Evolutionary conservation across 2,329 filamentous ascomycete species (phyloP).

Genomic region (Pyrenophora graminea): DNA sequence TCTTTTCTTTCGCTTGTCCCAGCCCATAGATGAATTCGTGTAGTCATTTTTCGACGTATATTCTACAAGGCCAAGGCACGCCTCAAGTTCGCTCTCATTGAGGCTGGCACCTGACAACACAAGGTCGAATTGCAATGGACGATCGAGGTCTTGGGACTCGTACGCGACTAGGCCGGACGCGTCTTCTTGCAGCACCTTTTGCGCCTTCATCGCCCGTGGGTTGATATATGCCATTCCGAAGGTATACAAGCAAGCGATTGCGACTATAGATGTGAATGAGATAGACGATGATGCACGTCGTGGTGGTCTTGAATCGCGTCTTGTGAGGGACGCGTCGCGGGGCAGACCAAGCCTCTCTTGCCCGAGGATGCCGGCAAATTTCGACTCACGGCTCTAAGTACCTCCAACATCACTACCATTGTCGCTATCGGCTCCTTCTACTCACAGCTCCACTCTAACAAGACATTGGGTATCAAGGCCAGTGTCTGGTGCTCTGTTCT

Average conservation of each 20-base stretch:
- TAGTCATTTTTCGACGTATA: constrained; percentile 69
- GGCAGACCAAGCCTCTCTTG: not conserved
- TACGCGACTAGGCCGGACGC: constrained; percentile 2
- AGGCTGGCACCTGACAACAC: constrained; percentile 37
- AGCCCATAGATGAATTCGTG: constrained; percentile 63
- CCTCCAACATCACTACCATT: too few relatives aligned
- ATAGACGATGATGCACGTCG: too few relatives aligned
- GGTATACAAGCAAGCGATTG: too few relatives aligned
- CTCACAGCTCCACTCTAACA: too few relatives aligned
- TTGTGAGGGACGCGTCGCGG: constrained; percentile 18
- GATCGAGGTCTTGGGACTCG: not conserved
- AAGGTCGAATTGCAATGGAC: constrained; percentile 26
- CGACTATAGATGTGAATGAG: too few relatives aligned
- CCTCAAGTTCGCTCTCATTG: constrained; percentile 48
- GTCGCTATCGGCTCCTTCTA: too few relatives aligned
- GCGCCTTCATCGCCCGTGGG: constrained; percentile 1
- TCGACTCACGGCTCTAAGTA: not conserved
- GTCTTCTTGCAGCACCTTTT: constrained; percentile 13
- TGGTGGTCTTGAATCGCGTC: not conserved
- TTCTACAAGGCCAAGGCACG: constrained; percentile 62
- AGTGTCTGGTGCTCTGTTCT: too few relatives aligned
- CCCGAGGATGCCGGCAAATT: too few relatives aligned
- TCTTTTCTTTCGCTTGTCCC: constrained; percentile 65
- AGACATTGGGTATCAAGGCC: too few relatives aligned
- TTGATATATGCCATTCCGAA: not conserved